Conservation (phyloP, 768 basidiomycete genomes). For the Lentinula detonsa region DNA sequence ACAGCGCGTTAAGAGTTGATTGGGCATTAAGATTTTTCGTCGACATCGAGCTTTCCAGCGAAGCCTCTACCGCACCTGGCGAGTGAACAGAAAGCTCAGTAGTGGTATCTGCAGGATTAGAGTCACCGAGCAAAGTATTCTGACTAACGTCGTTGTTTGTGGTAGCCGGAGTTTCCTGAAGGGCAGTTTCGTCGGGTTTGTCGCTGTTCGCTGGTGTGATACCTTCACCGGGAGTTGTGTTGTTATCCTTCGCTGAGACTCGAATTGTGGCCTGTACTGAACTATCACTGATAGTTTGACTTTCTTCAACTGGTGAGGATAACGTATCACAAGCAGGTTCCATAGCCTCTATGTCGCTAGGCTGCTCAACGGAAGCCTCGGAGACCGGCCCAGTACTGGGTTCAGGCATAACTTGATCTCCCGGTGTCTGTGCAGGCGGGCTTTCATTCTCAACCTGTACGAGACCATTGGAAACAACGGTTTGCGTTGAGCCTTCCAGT, state of each 20-base stretch:
- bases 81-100: not conserved
- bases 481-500: too few relatives aligned
- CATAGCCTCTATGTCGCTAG: not conserved
- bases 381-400: not conserved
- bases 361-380: not conserved
- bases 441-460: too few relatives aligned
- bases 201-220: not conserved
- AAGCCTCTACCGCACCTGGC: not conserved
- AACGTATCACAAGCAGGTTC: not conserved
- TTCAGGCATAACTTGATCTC: not conserved
- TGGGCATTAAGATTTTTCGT: not conserved
- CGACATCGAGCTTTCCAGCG: not conserved
- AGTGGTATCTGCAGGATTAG: too few relatives aligned
- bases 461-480: too few relatives aligned
- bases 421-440: not conserved
- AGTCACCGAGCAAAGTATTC: not conserved
- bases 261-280: not conserved
- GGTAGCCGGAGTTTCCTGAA: not conserved
- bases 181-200: not conserved
- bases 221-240: not conserved
- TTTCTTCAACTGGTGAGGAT: not conserved
- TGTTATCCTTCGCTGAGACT: not conserved
- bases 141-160: not conserved
- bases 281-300: not conserved
- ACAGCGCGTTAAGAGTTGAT: not conserved